Conservation (phyloP, 371 early-diverging fungal species). For the Mortierella sp. region DNA sequence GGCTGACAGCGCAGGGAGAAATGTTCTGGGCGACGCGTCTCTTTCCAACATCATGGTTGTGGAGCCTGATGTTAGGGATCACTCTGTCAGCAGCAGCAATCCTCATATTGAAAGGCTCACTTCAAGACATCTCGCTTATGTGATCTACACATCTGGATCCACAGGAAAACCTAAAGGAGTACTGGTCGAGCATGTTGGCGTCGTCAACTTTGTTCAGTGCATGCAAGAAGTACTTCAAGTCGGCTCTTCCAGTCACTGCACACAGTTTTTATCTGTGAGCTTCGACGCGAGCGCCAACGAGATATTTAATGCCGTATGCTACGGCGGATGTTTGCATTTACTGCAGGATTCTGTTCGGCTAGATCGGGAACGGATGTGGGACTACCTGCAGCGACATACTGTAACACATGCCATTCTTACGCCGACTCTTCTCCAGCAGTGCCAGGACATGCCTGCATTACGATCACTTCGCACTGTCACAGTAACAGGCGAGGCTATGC, state of each 20-base stretch:
- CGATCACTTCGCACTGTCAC: too few relatives aligned
- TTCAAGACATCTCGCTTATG: slow-evolving; percentile 14
- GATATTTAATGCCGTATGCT: background rate
- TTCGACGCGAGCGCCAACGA: background rate
- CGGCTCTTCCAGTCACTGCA: background rate
- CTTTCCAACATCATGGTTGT: background rate
- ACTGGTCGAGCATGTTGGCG: slow-evolving; percentile 16
- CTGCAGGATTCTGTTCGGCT: background rate
- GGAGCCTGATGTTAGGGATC: background rate
- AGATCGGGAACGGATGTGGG: background rate
- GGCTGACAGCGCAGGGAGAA: background rate
- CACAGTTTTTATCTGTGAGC: background rate
- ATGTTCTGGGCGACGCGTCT: background rate
- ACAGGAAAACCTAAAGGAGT: slow-evolving; percentile 65
- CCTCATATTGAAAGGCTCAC: background rate
- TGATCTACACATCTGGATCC: slow-evolving; percentile 60
- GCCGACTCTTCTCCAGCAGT: background rate
- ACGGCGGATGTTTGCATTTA: background rate
- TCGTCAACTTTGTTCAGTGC: background rate
- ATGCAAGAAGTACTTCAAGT: background rate
- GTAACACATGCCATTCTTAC: background rate
- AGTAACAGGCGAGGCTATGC: too few relatives aligned
- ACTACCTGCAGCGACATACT: background rate
- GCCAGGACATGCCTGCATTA: background rate
- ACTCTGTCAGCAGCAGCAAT: background rate